Evolutionary conservation across 2,329 filamentous ascomycete genomes (phyloP).

Genomic region (Alternaria sp.): DNA sequence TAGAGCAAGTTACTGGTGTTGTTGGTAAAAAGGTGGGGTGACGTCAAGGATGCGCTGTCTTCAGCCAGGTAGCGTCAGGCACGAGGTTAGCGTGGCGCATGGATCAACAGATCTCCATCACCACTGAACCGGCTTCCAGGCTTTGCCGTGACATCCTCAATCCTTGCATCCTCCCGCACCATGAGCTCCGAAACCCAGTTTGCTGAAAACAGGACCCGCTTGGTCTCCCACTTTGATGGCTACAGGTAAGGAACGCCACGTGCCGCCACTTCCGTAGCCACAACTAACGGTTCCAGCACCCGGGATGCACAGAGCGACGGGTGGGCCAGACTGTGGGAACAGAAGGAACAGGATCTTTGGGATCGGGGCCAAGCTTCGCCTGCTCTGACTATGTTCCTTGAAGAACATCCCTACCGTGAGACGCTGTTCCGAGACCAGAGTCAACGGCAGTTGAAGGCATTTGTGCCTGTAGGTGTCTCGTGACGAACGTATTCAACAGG

Average conservation of each 20-base stretch:
- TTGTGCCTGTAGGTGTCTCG: conserved; percentile 64
- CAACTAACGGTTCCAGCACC: conserved; percentile 10
- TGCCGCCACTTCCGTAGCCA: background rate
- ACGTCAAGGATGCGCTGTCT: conserved; percentile 9
- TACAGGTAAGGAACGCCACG: conserved; percentile 11
- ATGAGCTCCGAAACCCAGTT: conserved; percentile 20
- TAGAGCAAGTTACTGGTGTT: background rate
- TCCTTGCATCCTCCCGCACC: background rate
- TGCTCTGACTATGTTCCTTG: conserved; percentile 50
- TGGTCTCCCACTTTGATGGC: conserved; percentile 17
- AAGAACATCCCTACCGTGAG: conserved; percentile 35
- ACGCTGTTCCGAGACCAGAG: conserved; percentile 7
- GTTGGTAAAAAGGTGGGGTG: conserved; percentile 3
- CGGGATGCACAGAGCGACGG: conserved; percentile 26
- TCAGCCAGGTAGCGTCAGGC: background rate
- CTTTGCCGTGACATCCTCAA: conserved; percentile 3
- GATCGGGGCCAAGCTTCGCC: conserved; percentile 61
- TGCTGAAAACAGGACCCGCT: conserved; percentile 14
- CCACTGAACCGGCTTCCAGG: background rate
- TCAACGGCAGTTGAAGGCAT: conserved; percentile 60
- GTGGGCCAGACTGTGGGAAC: conserved; percentile 63
- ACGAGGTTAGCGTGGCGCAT: conserved; percentile 1
- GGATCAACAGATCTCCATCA: conserved; percentile 1
- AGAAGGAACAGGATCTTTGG: conserved; percentile 60
- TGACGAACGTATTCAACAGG: background rate